These are phyloP conservation scores for Canariomyces notabilis DNA, from an alignment of 2,329 filamentous ascomycete genomes.

Conservation along the genomic window DNA sequence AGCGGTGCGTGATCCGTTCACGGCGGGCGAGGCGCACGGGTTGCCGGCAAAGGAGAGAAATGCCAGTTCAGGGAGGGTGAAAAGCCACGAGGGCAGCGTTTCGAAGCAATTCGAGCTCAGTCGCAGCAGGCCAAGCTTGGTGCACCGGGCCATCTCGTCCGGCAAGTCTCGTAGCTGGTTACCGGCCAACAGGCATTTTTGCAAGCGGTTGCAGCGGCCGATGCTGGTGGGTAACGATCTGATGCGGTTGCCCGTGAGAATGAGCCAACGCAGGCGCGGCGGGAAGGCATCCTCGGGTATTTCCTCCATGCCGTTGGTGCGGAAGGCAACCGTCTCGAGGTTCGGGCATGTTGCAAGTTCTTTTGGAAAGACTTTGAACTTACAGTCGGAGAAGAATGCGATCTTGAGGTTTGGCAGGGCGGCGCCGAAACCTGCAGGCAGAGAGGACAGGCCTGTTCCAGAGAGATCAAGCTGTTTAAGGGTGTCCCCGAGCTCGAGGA, in stretches of 20 bases:
- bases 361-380: constrained; percentile 38
- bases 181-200: constrained; percentile 47
- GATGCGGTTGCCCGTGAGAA: constrained; percentile 43
- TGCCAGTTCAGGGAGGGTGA: constrained; percentile 40
- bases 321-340: constrained; percentile 48
- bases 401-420: constrained; percentile 41
- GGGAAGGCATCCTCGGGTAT: constrained; percentile 40
- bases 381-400: constrained; percentile 43
- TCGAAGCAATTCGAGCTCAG: constrained; percentile 39
- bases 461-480: constrained; percentile 47
- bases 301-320: constrained; percentile 39
- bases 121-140: constrained; percentile 39
- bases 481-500: constrained; percentile 37
- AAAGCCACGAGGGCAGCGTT: constrained; percentile 39
- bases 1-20: constrained; percentile 12
- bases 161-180: constrained; percentile 39
- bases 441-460: constrained; percentile 36
- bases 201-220: constrained; percentile 37
- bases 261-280: constrained; percentile 41
- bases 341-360: constrained; percentile 38
- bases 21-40: constrained; percentile 33
- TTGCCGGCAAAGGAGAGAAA: constrained; percentile 46
- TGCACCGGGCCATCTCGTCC: constrained; percentile 39
- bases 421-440: constrained; percentile 36
- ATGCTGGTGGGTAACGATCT: constrained; percentile 36